These are phyloP conservation scores for Gracilaria vermiculophylla DNA, from an alignment of 23 red algal genomes.

Conservation along the genomic window DNA sequence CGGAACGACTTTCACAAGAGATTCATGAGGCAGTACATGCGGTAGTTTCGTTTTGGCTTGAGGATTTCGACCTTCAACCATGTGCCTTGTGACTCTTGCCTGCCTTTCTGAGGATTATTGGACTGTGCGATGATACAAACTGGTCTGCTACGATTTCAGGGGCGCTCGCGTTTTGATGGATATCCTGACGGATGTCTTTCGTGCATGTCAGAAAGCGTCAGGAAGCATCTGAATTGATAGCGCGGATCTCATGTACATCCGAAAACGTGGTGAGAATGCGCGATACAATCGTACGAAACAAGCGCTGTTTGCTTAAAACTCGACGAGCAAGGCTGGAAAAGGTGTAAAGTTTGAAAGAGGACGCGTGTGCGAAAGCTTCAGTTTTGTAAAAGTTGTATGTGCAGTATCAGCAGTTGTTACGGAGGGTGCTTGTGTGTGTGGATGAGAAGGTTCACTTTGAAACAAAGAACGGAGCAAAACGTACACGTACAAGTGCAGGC, in stretches of 20 bases:
- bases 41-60: not conserved
- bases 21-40: slow-evolving; percentile 86
- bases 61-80: too few species aligned
- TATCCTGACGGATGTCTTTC: too few species aligned
- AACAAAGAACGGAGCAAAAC: not conserved
- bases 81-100: too few species aligned
- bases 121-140: too few species aligned
- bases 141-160: too few species aligned
- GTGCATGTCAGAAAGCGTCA: too few species aligned
- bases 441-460: not conserved
- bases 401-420: not conserved
- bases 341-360: not conserved
- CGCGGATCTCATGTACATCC: too few species aligned
- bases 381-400: slow-evolving; percentile 2
- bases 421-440: too few species aligned
- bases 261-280: too few species aligned
- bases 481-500: not conserved
- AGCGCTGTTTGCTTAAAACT: not conserved
- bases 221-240: too few species aligned
- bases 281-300: not conserved
- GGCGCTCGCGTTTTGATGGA: too few species aligned
- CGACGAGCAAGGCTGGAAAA: not conserved
- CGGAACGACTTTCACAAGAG: slow-evolving; percentile 92
- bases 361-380: not conserved
- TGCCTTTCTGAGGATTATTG: too few species aligned